phyloP scores from a whole-genome alignment of 106 monocot species.

The Dendrobium officinale region DNA sequence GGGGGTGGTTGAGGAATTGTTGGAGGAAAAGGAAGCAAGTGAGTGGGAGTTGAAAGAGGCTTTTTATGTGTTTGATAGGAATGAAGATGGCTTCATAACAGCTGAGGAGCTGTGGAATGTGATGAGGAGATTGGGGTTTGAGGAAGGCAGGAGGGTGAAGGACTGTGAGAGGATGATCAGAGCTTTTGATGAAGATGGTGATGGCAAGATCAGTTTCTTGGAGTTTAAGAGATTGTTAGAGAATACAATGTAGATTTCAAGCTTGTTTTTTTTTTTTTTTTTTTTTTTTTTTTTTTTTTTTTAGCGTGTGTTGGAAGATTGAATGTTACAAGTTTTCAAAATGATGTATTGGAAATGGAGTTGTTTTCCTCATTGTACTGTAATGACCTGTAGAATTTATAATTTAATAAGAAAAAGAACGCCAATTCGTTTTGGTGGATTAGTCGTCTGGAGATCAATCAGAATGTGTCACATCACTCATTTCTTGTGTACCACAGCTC shows the following conservation, averaged over 20 bases:
- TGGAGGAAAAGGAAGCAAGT: conserved; percentile 43
- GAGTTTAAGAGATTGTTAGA: conserved; percentile 40
- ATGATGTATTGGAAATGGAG: too few relatives aligned
- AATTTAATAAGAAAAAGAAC: too few relatives aligned
- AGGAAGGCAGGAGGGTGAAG: conserved; percentile 18
- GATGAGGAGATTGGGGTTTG: conserved; percentile 27
- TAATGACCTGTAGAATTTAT: too few relatives aligned
- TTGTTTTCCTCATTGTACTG: too few relatives aligned
- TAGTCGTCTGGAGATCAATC: too few relatives aligned
- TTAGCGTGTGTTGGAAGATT: too few relatives aligned
- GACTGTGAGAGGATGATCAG: conserved; percentile 37
- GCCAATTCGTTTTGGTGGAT: too few relatives aligned
- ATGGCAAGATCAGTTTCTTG: conserved; percentile 28
- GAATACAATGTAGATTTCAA: not conserved
- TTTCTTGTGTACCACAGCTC: too few relatives aligned
- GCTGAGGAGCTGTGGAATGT: conserved; percentile 35
- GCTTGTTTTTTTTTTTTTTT: not conserved
- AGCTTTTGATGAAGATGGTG: conserved; percentile 36
- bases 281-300: not conserved
- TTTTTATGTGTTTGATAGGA: conserved; percentile 46
- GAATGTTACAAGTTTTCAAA: too few relatives aligned
- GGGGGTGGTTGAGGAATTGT: not conserved
- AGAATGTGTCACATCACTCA: too few relatives aligned
- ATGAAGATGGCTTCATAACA: conserved; percentile 47
- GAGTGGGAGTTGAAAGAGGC: conserved; percentile 34